Conservation (phyloP, 2,329 filamentous ascomycete genomes). For the Chaetomium strumarium region DNA sequence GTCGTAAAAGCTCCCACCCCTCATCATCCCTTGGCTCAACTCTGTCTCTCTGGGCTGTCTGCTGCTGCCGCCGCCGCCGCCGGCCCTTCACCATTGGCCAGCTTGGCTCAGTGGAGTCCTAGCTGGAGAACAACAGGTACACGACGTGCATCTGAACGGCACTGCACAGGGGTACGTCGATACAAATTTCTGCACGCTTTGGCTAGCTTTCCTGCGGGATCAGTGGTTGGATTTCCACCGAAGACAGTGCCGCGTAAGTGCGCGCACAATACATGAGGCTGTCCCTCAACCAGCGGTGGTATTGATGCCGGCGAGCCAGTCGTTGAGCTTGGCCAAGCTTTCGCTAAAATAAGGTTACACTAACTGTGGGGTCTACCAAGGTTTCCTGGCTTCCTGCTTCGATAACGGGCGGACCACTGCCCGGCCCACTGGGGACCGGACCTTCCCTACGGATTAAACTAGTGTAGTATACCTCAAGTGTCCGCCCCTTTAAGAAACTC, state of each 20-base stretch:
- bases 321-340: background rate
- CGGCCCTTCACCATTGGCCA: background rate
- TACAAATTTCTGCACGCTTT: too few species aligned
- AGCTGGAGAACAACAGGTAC: background rate
- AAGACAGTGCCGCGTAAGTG: background rate
- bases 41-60: too few species aligned
- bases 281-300: background rate
- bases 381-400: background rate
- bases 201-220: background rate
- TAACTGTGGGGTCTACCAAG: background rate
- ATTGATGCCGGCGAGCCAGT: background rate
- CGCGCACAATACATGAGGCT: background rate
- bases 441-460: background rate
- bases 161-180: too few species aligned
- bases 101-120: background rate
- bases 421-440: too few species aligned
- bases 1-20: background rate
- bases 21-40: background rate
- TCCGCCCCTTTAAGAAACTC: too few species aligned
- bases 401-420: background rate
- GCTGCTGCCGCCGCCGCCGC: background rate
- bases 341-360: slow-evolving; percentile 10
- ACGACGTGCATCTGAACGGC: background rate
- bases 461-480: too few species aligned
- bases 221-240: slow-evolving; percentile 4